Evolutionary conservation across 140 eudicot species (phyloP).

Genomic region (Anethum foeniculum): DNA sequence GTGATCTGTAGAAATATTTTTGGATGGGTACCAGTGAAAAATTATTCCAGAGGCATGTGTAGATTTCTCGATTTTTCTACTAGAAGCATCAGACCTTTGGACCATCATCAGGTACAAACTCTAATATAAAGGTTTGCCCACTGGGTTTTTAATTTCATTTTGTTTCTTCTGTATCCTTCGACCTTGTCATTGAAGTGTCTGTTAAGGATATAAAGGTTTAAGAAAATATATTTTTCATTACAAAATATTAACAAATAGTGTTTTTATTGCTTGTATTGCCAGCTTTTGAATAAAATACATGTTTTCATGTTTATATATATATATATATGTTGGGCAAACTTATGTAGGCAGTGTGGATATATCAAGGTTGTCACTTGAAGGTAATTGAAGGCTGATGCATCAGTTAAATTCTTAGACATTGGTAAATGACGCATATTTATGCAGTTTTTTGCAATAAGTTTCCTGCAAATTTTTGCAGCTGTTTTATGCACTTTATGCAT

Average conservation of each 20-base stretch:
- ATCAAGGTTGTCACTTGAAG: not conserved
- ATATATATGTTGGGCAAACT: too few species aligned
- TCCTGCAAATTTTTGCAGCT: too few species aligned
- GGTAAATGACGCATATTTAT: not conserved
- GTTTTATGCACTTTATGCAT: too few species aligned
- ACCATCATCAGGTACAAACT: constrained; percentile 35
- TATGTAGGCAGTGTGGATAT: not conserved
- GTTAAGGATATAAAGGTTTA: not conserved
- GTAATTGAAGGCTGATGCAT: constrained; percentile 5
- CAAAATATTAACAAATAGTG: not conserved
- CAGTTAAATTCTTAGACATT: not conserved
- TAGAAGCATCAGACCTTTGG: constrained; percentile 16
- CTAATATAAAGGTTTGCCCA: not conserved
- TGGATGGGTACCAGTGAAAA: constrained; percentile 16
- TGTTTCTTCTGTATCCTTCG: not conserved
- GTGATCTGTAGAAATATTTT: constrained; percentile 15
- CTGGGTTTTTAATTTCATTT: not conserved
- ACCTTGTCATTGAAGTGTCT: not conserved
- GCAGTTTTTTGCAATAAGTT: too few species aligned
- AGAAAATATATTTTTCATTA: not conserved
- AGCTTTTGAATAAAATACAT: not conserved
- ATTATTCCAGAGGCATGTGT: constrained; percentile 15
- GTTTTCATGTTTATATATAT: not conserved
- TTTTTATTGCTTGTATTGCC: not conserved
- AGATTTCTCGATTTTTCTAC: constrained; percentile 20